Conservation (phyloP, 148 eudicot species). For the Drosera capensis region DNA sequence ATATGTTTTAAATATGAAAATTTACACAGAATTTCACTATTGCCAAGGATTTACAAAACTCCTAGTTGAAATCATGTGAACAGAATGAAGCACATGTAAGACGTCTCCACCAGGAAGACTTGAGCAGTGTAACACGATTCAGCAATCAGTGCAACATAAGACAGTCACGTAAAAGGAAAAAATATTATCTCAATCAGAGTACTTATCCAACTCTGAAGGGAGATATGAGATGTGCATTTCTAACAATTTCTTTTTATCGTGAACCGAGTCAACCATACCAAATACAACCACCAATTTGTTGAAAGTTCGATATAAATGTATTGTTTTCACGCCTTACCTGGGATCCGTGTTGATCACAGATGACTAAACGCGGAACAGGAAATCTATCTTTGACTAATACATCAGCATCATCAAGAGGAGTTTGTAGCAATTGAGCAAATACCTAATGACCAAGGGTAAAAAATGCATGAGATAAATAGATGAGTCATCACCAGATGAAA, state of each 20-base stretch:
- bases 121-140: no score
- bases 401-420: conserved; percentile 69
- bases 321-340: conserved; percentile 30
- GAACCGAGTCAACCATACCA: neutral
- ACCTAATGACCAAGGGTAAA: conserved; percentile 23
- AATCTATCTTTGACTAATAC: conserved; percentile 63
- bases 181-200: no score
- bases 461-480: neutral
- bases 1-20: no score
- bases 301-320: neutral
- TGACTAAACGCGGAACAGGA: conserved; percentile 87
- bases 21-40: neutral
- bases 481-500: neutral
- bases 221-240: no score
- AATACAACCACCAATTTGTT: neutral
- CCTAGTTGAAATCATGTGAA: no score
- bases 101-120: no score
- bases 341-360: conserved; percentile 95
- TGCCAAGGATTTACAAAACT: no score
- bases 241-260: neutral
- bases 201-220: no score
- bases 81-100: no score
- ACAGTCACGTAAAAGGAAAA: no score
- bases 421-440: conserved; percentile 73
- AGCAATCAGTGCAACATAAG: no score